Evolutionary conservation across 2,329 filamentous ascomycete genomes (phyloP).

Genomic region (Lecanicillium sp.): DNA sequence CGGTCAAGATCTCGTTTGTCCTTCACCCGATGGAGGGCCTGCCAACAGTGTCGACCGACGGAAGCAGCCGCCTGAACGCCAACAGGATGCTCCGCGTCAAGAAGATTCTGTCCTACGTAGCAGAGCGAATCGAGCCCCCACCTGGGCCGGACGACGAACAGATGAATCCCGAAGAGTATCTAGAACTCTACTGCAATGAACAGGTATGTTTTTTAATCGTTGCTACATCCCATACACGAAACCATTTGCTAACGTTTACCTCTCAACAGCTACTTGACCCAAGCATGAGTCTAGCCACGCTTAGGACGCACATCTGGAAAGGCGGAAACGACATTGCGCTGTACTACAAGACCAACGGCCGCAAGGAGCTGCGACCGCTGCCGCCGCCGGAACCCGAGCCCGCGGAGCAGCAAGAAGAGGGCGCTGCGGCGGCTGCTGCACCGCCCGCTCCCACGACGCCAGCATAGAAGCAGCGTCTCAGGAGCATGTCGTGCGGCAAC

Average conservation of each 20-base stretch:
- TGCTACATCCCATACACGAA: not conserved
- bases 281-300: slow-evolving; percentile 87
- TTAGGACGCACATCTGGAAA: slow-evolving; percentile 89
- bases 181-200: slow-evolving; percentile 91
- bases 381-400: slow-evolving; percentile 17
- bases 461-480: not conserved
- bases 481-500: not conserved
- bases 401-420: not conserved
- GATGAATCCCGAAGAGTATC: slow-evolving; percentile 80
- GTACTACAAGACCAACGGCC: slow-evolving; percentile 88
- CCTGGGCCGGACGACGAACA: slow-evolving; percentile 49
- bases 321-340: slow-evolving; percentile 88
- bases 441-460: not conserved
- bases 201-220: slow-evolving; percentile 55
- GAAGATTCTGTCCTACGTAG: slow-evolving; percentile 89
- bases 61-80: slow-evolving; percentile 86
- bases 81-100: slow-evolving; percentile 94
- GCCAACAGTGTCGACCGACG: slow-evolving; percentile 68
- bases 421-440: not conserved
- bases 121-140: slow-evolving; percentile 79
- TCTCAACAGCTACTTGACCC: slow-evolving; percentile 58
- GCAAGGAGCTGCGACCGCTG: slow-evolving; percentile 48
- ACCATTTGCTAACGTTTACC: not conserved
- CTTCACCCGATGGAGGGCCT: slow-evolving; percentile 72
- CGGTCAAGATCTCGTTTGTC: slow-evolving; percentile 91